These are phyloP conservation scores for Spiraea crenata DNA, from an alignment of 331 rosid genomes.

Conservation along the genomic window DNA sequence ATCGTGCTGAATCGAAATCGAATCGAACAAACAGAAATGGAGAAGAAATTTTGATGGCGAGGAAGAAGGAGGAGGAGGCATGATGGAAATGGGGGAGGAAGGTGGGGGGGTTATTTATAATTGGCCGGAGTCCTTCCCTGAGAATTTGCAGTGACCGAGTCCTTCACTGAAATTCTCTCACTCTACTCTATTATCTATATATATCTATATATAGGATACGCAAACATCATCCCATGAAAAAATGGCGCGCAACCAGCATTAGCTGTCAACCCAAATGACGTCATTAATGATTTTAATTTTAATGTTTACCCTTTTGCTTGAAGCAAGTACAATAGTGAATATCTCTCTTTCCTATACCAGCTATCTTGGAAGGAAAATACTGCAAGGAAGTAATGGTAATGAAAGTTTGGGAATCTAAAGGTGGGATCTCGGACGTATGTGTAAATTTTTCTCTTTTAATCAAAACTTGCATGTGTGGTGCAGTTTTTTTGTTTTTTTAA, in stretches of 20 bases:
- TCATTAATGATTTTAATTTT: too few species aligned
- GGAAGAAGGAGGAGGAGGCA: background rate
- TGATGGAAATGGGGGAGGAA: background rate
- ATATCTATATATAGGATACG: background rate
- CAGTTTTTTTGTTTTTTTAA: background rate
- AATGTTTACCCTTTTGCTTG: too few species aligned
- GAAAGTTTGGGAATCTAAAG: too few species aligned
- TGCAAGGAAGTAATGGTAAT: too few species aligned
- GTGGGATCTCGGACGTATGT: too few species aligned
- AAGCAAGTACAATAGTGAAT: too few species aligned
- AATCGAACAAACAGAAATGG: background rate
- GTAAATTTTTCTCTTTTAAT: too few species aligned
- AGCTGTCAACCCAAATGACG: background rate
- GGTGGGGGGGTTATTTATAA: constrained; percentile 43
- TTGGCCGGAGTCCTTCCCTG: constrained; percentile 78
- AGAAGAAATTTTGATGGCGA: background rate
- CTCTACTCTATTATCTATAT: too few species aligned
- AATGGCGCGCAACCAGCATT: background rate
- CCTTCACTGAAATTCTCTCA: constrained; percentile 6
- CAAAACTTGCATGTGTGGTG: too few species aligned
- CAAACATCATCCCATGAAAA: background rate
- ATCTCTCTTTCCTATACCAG: too few species aligned
- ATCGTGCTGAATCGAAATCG: constrained; percentile 28
- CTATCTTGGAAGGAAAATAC: too few species aligned
- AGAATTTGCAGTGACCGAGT: constrained; percentile 44